Base-by-base conservation (phyloP, 495 filamentous ascomycete species). In the Wilcoxina mikolae region DNA sequence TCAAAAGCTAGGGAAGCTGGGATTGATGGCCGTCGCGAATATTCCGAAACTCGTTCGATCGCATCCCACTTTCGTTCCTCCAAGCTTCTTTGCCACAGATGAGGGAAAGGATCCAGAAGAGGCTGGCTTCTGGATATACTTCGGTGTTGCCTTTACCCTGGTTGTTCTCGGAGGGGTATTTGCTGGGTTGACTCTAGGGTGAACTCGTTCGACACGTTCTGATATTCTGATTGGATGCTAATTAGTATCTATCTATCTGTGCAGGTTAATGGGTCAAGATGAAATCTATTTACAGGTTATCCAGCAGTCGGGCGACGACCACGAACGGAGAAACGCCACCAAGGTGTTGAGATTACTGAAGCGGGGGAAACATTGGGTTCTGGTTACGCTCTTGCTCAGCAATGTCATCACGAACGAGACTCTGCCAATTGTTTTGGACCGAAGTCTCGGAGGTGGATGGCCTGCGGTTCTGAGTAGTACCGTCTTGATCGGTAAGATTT, bases 361-460 rank as follows among this genome's bases (percentile, higher is more conserved):
- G 55, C 80, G 77, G 44, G 93, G 91, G 39, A 98, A 98, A 63
- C 91, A 98, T 69, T 98, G 91, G 91, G 91, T 98, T n/a, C 73
- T 98, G 51, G 91, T 98, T 28, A 98, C 91, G 11, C 72, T 98
- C 27, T 77, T 98, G 3, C 71, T 98, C 47, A 85, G 87, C 60
- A 98, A 98, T 69, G 91, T 96, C 63, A 95, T 98, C 61, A 94
- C 94, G 48, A 98, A 98, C 69, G 91, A 96, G 70, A 91, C 91
- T 0, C 76, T 98, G 5, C 91, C 91, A 23, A 94, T 98, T 49
- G 85, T 96, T 20, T 76, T 98, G 15, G 91, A 98, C 69, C 77
- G 93, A 28, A 90, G 85, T 53, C 77, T 98, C 17, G 91, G 91
- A 38, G 93, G 91, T 53, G 91, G 91, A 49, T 90, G 90, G 77